Conservation (phyloP, 2,329 filamentous ascomycete species). For the Colletotrichum kahawae region DNA sequence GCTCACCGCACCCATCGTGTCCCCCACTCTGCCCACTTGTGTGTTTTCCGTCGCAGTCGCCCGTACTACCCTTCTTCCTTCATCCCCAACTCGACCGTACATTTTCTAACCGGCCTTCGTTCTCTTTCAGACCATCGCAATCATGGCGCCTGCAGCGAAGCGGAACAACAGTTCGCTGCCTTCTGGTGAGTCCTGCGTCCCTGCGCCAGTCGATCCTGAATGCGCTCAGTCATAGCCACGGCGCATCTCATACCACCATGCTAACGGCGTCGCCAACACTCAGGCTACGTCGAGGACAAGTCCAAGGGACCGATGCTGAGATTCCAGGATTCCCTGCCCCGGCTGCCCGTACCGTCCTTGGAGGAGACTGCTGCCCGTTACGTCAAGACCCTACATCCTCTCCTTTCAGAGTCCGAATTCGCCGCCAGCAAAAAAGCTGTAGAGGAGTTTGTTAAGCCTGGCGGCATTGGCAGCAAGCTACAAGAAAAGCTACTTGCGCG, state of each 20-base stretch:
- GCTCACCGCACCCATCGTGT: neutral
- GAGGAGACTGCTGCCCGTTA: slow-evolving; percentile 84
- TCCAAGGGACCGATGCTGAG: slow-evolving; percentile 82
- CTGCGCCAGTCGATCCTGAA: neutral
- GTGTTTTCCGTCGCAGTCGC: neutral
- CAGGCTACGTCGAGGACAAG: slow-evolving; percentile 81
- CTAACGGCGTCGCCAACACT: neutral
- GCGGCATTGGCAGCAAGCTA: slow-evolving; percentile 79
- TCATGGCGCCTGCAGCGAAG: slow-evolving; percentile 58
- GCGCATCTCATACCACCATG: neutral
- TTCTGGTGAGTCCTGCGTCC: slow-evolving; percentile 43
- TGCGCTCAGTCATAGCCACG: neutral
- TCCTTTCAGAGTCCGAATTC: slow-evolving; percentile 72
- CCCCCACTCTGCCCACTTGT: neutral
- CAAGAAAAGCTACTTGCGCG: slow-evolving; percentile 86
- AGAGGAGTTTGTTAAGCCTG: slow-evolving; percentile 86
- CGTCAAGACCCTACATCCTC: slow-evolving; percentile 78
- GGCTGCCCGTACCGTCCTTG: slow-evolving; percentile 79
- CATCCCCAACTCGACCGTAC: neutral
- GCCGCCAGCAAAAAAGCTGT: slow-evolving; percentile 82
- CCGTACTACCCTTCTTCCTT: neutral
- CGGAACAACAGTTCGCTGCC: slow-evolving; percentile 65
- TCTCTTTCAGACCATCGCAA: slow-evolving; percentile 26
- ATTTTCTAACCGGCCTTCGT: neutral
- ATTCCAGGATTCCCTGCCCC: slow-evolving; percentile 85